phyloP scores from a whole-genome alignment of 75 land plant genomes.

The Gnetum montanum region DNA sequence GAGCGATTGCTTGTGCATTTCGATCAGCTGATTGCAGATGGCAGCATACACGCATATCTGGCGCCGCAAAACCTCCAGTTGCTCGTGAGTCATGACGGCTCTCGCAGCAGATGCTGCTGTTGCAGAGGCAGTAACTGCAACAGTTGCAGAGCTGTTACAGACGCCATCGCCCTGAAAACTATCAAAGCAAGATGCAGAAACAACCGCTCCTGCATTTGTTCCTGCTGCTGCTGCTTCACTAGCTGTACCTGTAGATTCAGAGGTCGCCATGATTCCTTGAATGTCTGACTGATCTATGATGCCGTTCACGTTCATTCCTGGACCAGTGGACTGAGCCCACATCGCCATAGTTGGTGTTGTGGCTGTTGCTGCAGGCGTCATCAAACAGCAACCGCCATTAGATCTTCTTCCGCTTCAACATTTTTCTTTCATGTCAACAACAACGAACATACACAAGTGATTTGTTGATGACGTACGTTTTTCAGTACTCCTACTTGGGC shows the following conservation, averaged over 20 bases:
- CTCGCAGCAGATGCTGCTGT: conserved; percentile 28
- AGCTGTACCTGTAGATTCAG: no score
- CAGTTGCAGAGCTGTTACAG: neutral
- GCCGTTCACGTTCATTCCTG: neutral
- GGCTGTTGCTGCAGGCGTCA: no score
- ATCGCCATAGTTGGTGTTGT: no score
- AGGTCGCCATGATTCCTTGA: neutral
- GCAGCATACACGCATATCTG: conserved; percentile 84
- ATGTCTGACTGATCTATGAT: neutral
- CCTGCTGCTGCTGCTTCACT: neutral
- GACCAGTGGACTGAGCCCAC: neutral
- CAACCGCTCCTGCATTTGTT: neutral
- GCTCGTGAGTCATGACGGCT: conserved; percentile 98
- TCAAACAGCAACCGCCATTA: no score
- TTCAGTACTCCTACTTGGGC: neutral
- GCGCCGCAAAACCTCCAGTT: conserved; percentile 62
- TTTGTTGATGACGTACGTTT: no score
- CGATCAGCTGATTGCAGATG: conserved; percentile 81
- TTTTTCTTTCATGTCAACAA: neutral
- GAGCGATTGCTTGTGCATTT: conserved; percentile 77
- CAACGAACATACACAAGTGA: neutral
- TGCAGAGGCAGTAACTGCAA: no score
- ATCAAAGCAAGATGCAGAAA: neutral
- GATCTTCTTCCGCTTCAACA: neutral
- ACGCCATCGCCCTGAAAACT: neutral